phyloP scores from a whole-genome alignment of 2,329 filamentous ascomycete species.

The Didymella pomorum region DNA sequence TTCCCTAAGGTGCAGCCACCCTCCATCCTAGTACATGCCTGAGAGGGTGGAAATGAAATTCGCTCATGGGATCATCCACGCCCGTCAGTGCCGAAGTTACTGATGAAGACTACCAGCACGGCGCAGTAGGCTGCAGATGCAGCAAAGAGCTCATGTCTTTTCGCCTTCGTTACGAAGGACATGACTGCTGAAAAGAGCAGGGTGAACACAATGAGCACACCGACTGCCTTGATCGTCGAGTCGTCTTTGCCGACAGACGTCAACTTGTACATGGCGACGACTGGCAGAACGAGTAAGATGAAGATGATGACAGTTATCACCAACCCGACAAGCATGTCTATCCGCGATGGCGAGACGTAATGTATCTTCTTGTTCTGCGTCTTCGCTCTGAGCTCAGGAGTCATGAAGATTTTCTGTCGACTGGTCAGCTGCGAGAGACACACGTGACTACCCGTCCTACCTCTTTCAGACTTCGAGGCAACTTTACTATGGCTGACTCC shows the following conservation, averaged over 20 bases:
- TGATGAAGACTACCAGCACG: constrained; percentile 50
- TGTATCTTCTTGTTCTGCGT: constrained; percentile 26
- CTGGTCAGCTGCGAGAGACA: no score
- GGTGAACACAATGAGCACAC: constrained; percentile 53
- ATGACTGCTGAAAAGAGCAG: constrained; percentile 46
- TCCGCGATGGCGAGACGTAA: constrained; percentile 44
- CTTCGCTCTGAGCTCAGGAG: no score
- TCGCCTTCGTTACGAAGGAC: constrained; percentile 44
- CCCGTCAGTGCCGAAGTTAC: constrained; percentile 37
- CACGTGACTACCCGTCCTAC: no score
- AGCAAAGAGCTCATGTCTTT: constrained; percentile 48
- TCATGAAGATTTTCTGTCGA: no score
- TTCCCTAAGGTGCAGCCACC: no score
- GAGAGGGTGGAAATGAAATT: no score
- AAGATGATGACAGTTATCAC: constrained; percentile 52
- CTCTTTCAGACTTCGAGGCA: no score
- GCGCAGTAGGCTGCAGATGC: constrained; percentile 50
- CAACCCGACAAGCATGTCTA: constrained; percentile 46
- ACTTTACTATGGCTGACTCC: no score
- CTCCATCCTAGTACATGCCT: no score
- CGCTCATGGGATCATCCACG: no score
- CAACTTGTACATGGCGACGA: constrained; percentile 49
- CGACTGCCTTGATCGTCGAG: constrained; percentile 50
- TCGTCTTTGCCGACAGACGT: constrained; percentile 36
- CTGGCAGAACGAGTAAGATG: constrained; percentile 47